These are phyloP conservation scores for Cyphellophora europaea DNA, from an alignment of 2,329 filamentous ascomycete species.

Conservation along the genomic window DNA sequence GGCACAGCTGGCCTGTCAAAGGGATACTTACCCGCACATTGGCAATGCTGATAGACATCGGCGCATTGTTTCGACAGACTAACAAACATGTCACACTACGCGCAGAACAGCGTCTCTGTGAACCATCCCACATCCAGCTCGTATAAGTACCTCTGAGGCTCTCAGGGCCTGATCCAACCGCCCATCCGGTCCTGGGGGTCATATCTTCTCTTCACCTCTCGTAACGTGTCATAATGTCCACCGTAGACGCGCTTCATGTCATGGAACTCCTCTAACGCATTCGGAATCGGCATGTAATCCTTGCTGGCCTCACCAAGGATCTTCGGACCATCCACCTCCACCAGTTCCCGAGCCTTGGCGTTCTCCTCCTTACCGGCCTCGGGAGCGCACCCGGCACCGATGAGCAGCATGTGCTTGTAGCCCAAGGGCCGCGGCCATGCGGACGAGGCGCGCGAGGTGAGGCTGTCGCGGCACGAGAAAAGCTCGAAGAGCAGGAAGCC, in stretches of 20 bases:
- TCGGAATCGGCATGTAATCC: slow-evolving; percentile 3
- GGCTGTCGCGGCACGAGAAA: slow-evolving; percentile 7
- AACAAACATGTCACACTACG: too few relatives aligned
- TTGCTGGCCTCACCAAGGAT: slow-evolving; percentile 1
- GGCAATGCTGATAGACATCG: too few relatives aligned
- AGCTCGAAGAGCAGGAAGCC: slow-evolving; percentile 9
- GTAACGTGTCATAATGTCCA: background rate
- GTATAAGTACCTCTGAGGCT: too few relatives aligned
- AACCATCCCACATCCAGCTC: too few relatives aligned
- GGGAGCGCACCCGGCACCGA: slow-evolving; percentile 4
- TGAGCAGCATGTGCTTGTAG: slow-evolving; percentile 6
- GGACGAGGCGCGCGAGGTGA: slow-evolving; percentile 1
- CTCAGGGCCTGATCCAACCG: background rate
- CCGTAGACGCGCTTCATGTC: slow-evolving; percentile 4
- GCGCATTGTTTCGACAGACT: too few relatives aligned
- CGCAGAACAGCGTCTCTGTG: too few relatives aligned
- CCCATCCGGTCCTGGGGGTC: background rate
- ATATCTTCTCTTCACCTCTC: slow-evolving; percentile 1
- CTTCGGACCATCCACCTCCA: slow-evolving; percentile 1
- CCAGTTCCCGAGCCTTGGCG: slow-evolving; percentile 3
- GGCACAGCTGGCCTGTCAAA: too few relatives aligned
- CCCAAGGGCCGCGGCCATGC: slow-evolving; percentile 9
- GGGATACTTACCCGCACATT: too few relatives aligned
- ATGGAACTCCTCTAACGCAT: slow-evolving; percentile 10
- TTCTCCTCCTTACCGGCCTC: slow-evolving; percentile 1